Conservation (phyloP, 306 rosid species). For the Dalbergia oliveri region DNA sequence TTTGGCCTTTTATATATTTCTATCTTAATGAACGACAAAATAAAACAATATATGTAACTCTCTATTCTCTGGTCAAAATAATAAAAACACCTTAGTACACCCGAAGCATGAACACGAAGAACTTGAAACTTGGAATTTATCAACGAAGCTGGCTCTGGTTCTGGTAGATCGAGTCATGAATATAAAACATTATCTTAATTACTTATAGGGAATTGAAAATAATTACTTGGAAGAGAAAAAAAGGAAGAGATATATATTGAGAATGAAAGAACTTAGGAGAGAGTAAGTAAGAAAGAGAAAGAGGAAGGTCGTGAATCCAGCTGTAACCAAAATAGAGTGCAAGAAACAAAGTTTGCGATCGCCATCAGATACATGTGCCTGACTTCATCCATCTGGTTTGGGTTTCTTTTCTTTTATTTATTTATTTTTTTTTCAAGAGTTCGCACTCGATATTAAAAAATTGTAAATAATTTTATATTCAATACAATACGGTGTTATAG, state of each 20-base stretch:
- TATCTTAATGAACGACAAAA: no score
- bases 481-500: no score
- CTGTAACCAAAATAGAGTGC: constrained; percentile 63
- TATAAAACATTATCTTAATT: constrained; percentile 38
- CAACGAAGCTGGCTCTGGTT: neutral
- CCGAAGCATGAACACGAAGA: constrained; percentile 28
- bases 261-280: neutral
- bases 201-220: constrained; percentile 33
- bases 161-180: constrained; percentile 32
- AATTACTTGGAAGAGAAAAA: neutral
- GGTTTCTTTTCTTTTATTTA: neutral
- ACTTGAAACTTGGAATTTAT: neutral
- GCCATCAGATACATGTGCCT: constrained; percentile 51
- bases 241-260: no score
- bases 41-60: no score
- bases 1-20: no score
- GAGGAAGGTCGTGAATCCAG: constrained; percentile 69
- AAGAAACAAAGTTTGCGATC: constrained; percentile 45
- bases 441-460: neutral
- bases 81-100: neutral
- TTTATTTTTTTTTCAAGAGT: neutral
- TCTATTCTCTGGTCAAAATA: neutral
- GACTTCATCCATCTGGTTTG: constrained; percentile 45
- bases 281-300: neutral
- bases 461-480: no score